Conservation (phyloP, 2,329 filamentous ascomycete genomes). For the Lachnellula willkommii region DNA sequence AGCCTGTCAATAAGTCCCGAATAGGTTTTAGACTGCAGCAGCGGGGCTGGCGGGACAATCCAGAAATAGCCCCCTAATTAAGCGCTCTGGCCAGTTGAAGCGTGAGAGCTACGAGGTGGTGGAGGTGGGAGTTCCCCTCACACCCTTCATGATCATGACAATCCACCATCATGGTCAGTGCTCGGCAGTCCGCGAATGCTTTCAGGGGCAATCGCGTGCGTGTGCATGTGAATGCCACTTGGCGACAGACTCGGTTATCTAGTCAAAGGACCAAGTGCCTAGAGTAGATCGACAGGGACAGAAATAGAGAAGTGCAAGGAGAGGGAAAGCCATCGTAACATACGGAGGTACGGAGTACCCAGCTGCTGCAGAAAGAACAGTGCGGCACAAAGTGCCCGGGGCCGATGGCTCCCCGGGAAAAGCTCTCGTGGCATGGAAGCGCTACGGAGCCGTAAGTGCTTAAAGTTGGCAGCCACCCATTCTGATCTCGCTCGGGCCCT, state of each 20-base stretch:
- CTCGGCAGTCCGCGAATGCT: neutral
- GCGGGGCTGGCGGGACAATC: neutral
- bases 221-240: neutral
- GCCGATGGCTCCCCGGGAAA: neutral
- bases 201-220: neutral
- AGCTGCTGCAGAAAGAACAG: neutral
- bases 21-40: neutral
- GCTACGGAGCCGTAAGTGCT: too few species aligned
- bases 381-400: neutral
- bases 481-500: neutral
- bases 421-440: conserved; percentile 1
- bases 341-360: neutral
- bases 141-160: neutral
- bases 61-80: conserved; percentile 1
- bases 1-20: neutral
- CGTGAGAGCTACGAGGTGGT: neutral
- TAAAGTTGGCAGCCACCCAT: neutral
- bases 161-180: neutral
- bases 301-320: neutral
- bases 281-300: too few species aligned
- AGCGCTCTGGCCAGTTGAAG: conserved; percentile 1
- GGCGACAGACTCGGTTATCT: neutral
- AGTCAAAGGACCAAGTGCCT: too few species aligned
- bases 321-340: neutral
- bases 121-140: neutral